Percentiles rank a stretch among this genome's conserved stretches.
These are phyloP conservation scores for Trametes villosa DNA, from an alignment of 768 basidiomycete species.

Conservation along the genomic window DNA sequence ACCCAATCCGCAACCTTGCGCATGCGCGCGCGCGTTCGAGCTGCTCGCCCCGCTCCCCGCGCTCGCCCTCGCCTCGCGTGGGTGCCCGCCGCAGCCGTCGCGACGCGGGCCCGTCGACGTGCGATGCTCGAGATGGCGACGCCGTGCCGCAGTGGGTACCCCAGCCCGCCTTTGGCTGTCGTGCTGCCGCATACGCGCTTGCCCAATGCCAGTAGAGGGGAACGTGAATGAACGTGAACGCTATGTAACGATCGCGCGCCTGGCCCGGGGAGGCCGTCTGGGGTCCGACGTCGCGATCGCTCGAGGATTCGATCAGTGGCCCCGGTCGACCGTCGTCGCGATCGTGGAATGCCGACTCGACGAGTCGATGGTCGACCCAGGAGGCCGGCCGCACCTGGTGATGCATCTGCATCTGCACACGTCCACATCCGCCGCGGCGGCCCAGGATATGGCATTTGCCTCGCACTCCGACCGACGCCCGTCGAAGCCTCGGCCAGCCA, in stretches of 20 bases:
- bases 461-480: neutral
- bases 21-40: neutral
- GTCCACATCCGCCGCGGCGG: no score
- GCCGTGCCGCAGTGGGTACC: neutral
- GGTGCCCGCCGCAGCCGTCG: conserved; percentile 4
- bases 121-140: neutral
- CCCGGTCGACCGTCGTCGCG: neutral
- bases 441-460: neutral
- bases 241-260: no score
- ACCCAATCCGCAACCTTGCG: conserved; percentile 13
- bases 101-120: conserved; percentile 2
- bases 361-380: no score
- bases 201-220: no score
- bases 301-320: conserved; percentile 5
- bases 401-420: no score
- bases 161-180: no score
- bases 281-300: conserved; percentile 16
- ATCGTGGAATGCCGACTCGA: conserved; percentile 18
- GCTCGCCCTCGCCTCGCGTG: neutral
- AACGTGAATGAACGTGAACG: no score
- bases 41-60: neutral
- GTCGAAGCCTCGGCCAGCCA: conserved; percentile 8
- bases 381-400: neutral
- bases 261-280: neutral
- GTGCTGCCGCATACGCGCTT: neutral